Evolutionary conservation across 257 asterid genomes (phyloP), one percentile per base, ranked within the genome.

Genomic region (Ballota nigra): DNA sequence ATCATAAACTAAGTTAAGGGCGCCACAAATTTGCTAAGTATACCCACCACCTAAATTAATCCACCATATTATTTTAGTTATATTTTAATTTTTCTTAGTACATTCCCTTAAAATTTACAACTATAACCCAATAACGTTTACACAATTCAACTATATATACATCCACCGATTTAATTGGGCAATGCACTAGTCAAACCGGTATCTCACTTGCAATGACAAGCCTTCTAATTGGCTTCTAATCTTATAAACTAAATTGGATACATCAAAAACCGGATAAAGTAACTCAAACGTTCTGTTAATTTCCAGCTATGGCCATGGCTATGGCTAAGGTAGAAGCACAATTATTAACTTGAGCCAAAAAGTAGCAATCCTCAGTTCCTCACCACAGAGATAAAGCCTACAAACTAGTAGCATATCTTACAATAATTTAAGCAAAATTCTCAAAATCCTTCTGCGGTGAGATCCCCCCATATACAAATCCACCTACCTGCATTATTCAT

Each of bases 401-500:
- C 55, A n/a, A 47, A n/a, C 55, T 47, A 47, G 55, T 47, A 47
- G 55, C 9, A 47, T 47, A 2, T 4, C 10, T 16, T 5, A 34
- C 18, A 67, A 67, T 13, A 71, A 70, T 13, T 55, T 70, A 70
- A 33, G 68, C 58, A 13, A 8, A 56, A 38, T 13, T 34, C 68
- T 49, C 58, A 13, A 8, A 56, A 38, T 13, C 47, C 68, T 49
- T 61, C 71, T 67, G 33, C 29, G 69, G 6, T 36, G 24, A 31
- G 29, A 15, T 4, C 47, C 15, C 4, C 18, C 11, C 16, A 8
- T 63, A 4, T 68, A 38, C 63, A 60, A 20, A 56, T 5, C 23
- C 55, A 15, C 19, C 63, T 58, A 71, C 75, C 78, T 72, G 82
- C 74, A 77, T 36, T 18, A 7, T n/a, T 16, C 1, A 47, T 47